These are phyloP conservation scores for Striga asiatica DNA, from an alignment of 257 asterid species.

Conservation along the genomic window DNA sequence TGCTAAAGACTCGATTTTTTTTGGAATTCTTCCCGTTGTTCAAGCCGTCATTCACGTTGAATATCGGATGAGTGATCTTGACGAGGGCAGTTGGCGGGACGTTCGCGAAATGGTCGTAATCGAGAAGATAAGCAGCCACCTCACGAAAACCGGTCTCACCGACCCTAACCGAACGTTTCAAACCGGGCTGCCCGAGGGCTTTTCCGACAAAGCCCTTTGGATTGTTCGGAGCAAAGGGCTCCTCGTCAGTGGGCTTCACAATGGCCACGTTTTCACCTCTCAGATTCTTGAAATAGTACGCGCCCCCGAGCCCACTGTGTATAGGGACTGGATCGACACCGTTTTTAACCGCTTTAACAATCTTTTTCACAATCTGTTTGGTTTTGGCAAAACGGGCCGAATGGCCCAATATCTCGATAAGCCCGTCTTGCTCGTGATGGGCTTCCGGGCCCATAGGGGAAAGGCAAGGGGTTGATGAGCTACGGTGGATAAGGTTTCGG, in stretches of 20 bases:
- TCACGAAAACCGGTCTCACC: constrained; percentile 95
- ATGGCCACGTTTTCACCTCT: constrained; percentile 86
- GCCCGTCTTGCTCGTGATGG: constrained; percentile 85
- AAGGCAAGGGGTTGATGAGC: constrained; percentile 95
- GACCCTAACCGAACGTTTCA: constrained; percentile 78
- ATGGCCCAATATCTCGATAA: constrained; percentile 70
- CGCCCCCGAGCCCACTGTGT: constrained; percentile 92
- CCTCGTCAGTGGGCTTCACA: constrained; percentile 97
- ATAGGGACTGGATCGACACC: constrained; percentile 84
- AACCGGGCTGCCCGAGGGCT: constrained; percentile 91
- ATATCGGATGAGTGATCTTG: constrained; percentile 78
- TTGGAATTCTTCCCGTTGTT: constrained; percentile 52
- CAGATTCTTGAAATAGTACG: constrained; percentile 67
- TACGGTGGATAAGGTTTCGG: constrained; percentile 71
- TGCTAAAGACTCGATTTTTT: constrained; percentile 57
- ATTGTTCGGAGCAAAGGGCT: constrained; percentile 92
- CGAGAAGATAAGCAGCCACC: constrained; percentile 94
- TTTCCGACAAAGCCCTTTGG: constrained; percentile 97
- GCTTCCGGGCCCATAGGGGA: constrained; percentile 78
- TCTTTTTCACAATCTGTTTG: constrained; percentile 65
- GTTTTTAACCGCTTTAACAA: constrained; percentile 62
- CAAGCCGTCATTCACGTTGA: constrained; percentile 86
- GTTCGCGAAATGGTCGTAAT: constrained; percentile 72
- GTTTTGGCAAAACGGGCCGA: constrained; percentile 40
- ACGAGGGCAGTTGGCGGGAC: constrained; percentile 93